Conservation (phyloP, 805 yeast genomes). For the Saccharomycopsis vini region DNA sequence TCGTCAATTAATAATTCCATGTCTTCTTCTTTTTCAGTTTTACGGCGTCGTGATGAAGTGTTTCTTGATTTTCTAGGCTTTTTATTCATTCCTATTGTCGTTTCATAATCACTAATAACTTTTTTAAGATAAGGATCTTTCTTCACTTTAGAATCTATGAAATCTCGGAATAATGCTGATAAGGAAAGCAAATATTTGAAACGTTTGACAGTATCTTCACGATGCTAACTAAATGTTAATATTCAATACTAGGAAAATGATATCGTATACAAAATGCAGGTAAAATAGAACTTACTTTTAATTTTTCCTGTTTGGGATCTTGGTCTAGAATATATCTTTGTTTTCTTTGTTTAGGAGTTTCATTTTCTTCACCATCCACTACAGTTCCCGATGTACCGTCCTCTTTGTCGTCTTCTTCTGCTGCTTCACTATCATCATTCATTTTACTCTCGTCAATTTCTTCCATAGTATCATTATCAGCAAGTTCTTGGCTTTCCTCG, state of each 20-base stretch:
- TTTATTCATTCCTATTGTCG: conserved; percentile 33
- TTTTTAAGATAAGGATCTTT: conserved; percentile 66
- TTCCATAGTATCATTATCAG: neutral
- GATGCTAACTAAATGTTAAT: conserved; percentile 26
- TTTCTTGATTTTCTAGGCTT: conserved; percentile 20
- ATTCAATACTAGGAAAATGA: neutral
- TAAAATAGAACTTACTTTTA: conserved; percentile 9
- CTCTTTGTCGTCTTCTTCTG: neutral
- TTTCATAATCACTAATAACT: conserved; percentile 48
- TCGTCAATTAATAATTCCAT: conserved; percentile 76
- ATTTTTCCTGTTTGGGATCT: conserved; percentile 16
- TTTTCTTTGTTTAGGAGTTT: too few species aligned
- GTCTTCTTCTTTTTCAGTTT: conserved; percentile 93
- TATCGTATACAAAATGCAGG: neutral
- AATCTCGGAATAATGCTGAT: conserved; percentile 82
- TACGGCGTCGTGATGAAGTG: conserved; percentile 49
- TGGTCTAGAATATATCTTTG: conserved; percentile 13
- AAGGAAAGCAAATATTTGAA: conserved; percentile 73
- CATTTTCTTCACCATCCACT: neutral
- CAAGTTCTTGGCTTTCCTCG: neutral
- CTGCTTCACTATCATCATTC: neutral
- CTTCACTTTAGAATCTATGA: conserved; percentile 72
- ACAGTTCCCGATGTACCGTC: neutral
- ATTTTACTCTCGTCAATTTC: neutral
- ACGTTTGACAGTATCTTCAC: conserved; percentile 65